Base-by-base conservation (phyloP, 805 yeast genomes). In the Yarrowia porcina region DNA sequence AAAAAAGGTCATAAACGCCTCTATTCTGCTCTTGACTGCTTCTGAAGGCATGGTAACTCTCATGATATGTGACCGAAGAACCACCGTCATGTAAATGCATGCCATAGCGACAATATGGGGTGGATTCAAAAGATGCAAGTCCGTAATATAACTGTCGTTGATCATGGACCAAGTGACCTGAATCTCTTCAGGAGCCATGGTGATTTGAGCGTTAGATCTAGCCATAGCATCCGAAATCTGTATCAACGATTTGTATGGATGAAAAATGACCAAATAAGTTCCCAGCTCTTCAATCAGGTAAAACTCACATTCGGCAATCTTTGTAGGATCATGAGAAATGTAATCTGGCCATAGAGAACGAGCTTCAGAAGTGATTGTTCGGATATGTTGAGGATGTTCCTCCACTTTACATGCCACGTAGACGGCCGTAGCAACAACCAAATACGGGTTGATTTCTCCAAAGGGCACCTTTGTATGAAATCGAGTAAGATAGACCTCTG, bases 221-320 rank as follows among this genome's bases (percentile, higher is more conserved):
- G 87, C 66, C 87, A 74, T 88, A 79, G 70, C 88, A 84, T 70
- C 65, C 3, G 69, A 57, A 23, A 76, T 67, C 36, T 71, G 72
- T n/a, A 59, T 59, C 28, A 77, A 69, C 10, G 78, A 70, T 33
- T 71, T 67, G 67, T 78, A 78, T 3, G 81, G 79, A 64, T 77
- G 81, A 63, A 73, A 74, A 12, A 78, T 74, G 8, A 77, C 70
- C 39, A 77, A 69, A 38, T 72, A 76, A 7, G 76, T 70, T 47
- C 73, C 76, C 75, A 94, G 79, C 72, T 92, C 98, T 69, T 91
- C 97, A 18, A 94, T 86, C 45, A 94, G 73, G 71, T 93, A 94
- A 72, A 94, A 94, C 74, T 94, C 99, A 75, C 96, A 89, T 72
- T 94, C 98, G 0, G 98, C 97, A 15, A 94, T 79, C 70, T 89